Evolutionary conservation across 352 stramenopile species (phyloP), one percentile per base, ranked within the genome.

Genomic region (Globisporangium alternatum): DNA sequence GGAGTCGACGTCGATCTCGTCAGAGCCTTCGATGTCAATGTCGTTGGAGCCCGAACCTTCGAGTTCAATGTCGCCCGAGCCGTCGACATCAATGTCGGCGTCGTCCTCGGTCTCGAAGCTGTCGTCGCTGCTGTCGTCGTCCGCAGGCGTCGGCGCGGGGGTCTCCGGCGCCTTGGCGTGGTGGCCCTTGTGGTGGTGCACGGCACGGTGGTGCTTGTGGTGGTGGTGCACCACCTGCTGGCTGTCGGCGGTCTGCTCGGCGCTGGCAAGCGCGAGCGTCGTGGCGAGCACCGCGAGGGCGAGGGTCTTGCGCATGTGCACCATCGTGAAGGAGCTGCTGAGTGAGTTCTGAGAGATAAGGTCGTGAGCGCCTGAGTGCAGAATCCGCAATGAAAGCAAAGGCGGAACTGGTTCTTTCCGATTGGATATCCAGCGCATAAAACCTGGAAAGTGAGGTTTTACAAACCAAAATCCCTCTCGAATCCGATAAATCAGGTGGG

Each of bases 31-130:
- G 13, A 80, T 13, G 33, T 79, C 66, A 15, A 82, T 10, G 10
- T 67, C 59, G 49, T 74, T 63, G 6, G 69, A 57, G 30, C 59
- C 65, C 13, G 63, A 48, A 25, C 59, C 74, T 47, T 66, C 70
- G 31, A 75, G 66, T 31, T 79, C 70, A n/a, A 80, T 41, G 37
- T 54, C 66, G 25, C 72, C 70, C 19, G 66, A 60, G 3, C 61
- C 61, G 45, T 62, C 56, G n/a, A 82, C 53, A 15, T 71, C 56
- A 25, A 85, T 51, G 41, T 83, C 74, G 17, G 17, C 53, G 35
- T 66, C 60, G 22, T 75, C 15, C 35, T 33, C 43, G 31, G 17
- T 35, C 13, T 58, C 52, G 10, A 44, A 31, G n/a, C 17, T 31
- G 15, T 58, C 51, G 9, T 83, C 74, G 30, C 5, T 44, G 44